Evolutionary conservation across 768 basidiomycete genomes (phyloP), one percentile per base, ranked within the genome.

Genomic region (Podaxis carcinomalis): DNA sequence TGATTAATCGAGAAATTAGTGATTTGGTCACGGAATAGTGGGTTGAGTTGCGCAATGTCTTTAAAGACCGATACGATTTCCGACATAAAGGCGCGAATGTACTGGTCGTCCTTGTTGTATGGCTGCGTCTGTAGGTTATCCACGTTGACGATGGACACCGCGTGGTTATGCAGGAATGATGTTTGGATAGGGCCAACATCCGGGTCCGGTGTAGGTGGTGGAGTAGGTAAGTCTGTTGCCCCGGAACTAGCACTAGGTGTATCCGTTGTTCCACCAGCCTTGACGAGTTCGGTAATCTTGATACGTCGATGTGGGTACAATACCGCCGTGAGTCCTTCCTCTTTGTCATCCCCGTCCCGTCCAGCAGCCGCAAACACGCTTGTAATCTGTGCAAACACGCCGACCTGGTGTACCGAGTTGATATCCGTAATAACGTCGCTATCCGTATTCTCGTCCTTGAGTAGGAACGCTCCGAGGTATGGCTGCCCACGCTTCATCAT

Each of bases 51-150:
- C 0, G 95, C 95, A 62, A 98, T 97, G 70, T 98, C 95, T 79
- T 98, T 98, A 85, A 98, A 98, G 40, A 95, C 93, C 49, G 91
- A 89, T 65, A 98, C 90, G 62, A 98, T 93, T 75, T 98, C 96
- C 46, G 89, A 89, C 86, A 94, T 95, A 75, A 97, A 92, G 3
- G 96, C 96, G 27, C 94, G 90, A 66, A 96, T 89, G 72, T 95
- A 90, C 72, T 97, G 95, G 74, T 95, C 89, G 72, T 95, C 92
- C 71, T 95, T 93, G 77, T 89, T 86, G 78, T 89, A 95, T 0
- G 93, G 86, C 63, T 88, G 84, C 4, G 92, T 89, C 27, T 74
- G 70, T 51, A 97, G 83, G 69, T 98, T 98, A 27, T 87, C 86
- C 35, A 97, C 88, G 64, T 90, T 88, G 60, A 93, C 95, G 63